Base-by-base conservation (phyloP, 2,329 filamentous ascomycete species). In the Dothistroma septosporum region DNA sequence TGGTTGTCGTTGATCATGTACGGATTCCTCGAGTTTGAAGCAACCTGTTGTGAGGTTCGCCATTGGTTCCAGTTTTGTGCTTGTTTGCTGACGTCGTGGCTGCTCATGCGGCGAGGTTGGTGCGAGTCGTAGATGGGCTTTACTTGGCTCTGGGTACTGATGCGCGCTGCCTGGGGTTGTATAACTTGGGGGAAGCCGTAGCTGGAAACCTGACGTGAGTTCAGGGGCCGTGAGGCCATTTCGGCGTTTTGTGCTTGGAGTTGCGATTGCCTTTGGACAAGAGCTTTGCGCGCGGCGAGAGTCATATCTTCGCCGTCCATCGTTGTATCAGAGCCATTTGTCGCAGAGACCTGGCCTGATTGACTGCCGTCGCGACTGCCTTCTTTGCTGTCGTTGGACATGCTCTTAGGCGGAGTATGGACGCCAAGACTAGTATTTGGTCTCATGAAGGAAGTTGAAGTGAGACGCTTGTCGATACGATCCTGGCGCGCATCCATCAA, bases 291-390 rank as follows among this genome's bases (percentile, higher is more conserved):
- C 68, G 89, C 84, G 47, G 85, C 88, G 19, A 94, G 80, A 0
- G 90, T 87, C 66, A 93, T 80, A 59, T 92, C 84, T 62, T 92
- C 90, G 1, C 81, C 78, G 65, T 85, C 83, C 31, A 28, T 52
- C 3, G 8, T 52, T 47, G 11, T 61, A 54, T 47, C 55, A 11
- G 53, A 61, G 54, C 60, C 31, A 46, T 58, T 56, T 1, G 53
- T 47, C 19, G 57, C 31, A 46, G 64, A 64, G 55, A 54, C 54
- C 31, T 61, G 58, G 44, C 60, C 60, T 28, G 55, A 55, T 57
- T 62, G 32, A 50, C 49, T 46, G 53, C 64, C 53, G 31, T 61
- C 32, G 59, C 44, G 53, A 63, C 64, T 48, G 59, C 59, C 53
- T n/a, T 55, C 28, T 37, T 59, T 58, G 19, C 54, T 57, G 8